A percentile compares a stretch with the other conserved stretches of the same genome.
phyloP scores from a whole-genome alignment of 1,139 yeast genomes.

The Protomyces gravidus region DNA sequence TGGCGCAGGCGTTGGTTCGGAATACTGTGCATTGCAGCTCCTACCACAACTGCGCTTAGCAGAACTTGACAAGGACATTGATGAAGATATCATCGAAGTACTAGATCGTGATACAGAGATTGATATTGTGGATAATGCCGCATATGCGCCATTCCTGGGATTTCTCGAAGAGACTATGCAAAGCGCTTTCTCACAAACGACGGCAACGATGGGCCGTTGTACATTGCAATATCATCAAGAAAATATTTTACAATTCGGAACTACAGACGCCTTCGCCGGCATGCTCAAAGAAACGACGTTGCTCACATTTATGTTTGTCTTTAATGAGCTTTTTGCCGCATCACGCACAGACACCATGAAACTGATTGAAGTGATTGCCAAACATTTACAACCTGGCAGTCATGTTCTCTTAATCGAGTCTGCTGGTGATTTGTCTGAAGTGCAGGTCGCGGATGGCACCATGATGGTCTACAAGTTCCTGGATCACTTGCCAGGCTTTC shows the following conservation, averaged over 20 bases:
- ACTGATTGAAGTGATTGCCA: slow-evolving; percentile 12
- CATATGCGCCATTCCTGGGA: slow-evolving; percentile 4
- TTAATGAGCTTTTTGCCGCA: slow-evolving; percentile 23
- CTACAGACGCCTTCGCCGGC: slow-evolving; percentile 1
- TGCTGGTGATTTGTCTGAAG: slow-evolving; percentile 25
- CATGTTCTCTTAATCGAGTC: slow-evolving; percentile 25
- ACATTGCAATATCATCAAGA: slow-evolving; percentile 5
- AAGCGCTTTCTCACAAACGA: not conserved
- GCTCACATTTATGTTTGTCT: slow-evolving; percentile 26
- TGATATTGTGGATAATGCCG: slow-evolving; percentile 18
- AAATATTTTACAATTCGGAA: slow-evolving; percentile 5
- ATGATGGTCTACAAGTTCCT: slow-evolving; percentile 25
- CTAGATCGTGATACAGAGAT: slow-evolving; percentile 7
- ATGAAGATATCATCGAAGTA: slow-evolving; percentile 6
- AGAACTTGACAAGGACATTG: slow-evolving; percentile 8
- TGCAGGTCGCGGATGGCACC: not conserved
- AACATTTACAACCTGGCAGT: slow-evolving; percentile 7
- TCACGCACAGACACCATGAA: slow-evolving; percentile 12
- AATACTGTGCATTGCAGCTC: slow-evolving; percentile 15
- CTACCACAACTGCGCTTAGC: not conserved
- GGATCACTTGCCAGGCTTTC: slow-evolving; percentile 23
- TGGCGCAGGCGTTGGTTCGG: slow-evolving; percentile 27
- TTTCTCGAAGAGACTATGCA: not conserved
- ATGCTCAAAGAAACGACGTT: slow-evolving; percentile 14
- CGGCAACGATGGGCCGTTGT: not conserved